Base-by-base conservation (phyloP, 73 alveolate species). In the Durusdinium trenchii region DNA sequence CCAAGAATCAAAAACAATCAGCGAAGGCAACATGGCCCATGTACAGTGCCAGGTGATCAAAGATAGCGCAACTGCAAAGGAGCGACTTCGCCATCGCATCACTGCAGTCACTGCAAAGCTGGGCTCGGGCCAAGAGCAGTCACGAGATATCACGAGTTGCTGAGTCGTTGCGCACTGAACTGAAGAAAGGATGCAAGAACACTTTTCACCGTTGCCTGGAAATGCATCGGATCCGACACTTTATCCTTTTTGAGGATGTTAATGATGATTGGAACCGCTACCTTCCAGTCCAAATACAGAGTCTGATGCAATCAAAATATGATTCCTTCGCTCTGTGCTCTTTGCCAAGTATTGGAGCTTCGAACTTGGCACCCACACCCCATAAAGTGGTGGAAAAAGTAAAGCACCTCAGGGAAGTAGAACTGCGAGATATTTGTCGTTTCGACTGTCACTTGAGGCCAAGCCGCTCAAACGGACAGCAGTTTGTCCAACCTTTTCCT, bases 191-290 rank as follows among this genome's bases (percentile, higher is more conserved):
- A 64, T 26, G 9, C 20, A 26, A 64, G 9, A 30, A 64, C 79
- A 16, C 79, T 43, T 32, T 7, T 6, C 42, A 40, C 36, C 0
- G 54, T 52, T 64, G 89, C 99, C 99, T 94, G 99, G 83, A 94
- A 94, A 71, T 94, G 99, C 99, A 94, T 78, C 50, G 99, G 99
- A 47, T 94, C 99, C 36, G 99, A 76, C 83, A 94, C 67, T 46
- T 81, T 81, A 76, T 94, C 99, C 99, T 78, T 73, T 83, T 94
- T 94, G 42, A 94, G 84, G 62, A 64, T 94, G 99, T 73, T 76
- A 83, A 94, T 42, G 69, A 94, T 94, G 94, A 76, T 94, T 28
- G 99, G 99, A 4, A 94, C 99, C 7, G 93, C 99, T 69, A 94
- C 98, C 96, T 90, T 32, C 23, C 54, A 60, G 3, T 7, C 45